Conservation (phyloP, 1,139 yeast species). For the Debaryomyces sp. region DNA sequence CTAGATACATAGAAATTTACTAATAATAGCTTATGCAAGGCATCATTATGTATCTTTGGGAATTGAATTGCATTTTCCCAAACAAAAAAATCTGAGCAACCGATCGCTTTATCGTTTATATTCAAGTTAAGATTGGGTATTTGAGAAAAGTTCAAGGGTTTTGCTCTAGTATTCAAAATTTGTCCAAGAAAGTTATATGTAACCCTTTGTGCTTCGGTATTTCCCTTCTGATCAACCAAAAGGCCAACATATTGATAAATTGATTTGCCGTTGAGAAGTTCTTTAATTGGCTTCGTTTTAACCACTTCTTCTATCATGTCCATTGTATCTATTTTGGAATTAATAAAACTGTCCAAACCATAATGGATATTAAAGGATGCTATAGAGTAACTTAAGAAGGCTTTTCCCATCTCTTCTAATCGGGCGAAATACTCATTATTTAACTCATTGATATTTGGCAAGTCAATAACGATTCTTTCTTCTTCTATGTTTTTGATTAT, state of each 20-base stretch:
- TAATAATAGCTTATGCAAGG: constrained; percentile 16
- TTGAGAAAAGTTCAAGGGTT: constrained; percentile 1
- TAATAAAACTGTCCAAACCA: constrained; percentile 17
- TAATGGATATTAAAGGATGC: constrained; percentile 12
- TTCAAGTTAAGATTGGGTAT: constrained; percentile 1
- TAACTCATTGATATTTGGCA: neutral
- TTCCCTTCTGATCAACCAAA: neutral
- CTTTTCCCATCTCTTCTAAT: constrained; percentile 12
- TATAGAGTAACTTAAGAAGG: constrained; percentile 12
- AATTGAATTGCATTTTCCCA: constrained; percentile 5
- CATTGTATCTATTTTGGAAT: constrained; percentile 13
- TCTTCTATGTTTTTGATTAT: constrained; percentile 1
- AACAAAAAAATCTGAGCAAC: neutral
- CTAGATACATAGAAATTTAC: constrained; percentile 21
- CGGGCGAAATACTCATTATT: neutral
- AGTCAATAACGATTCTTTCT: neutral
- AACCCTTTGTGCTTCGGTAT: neutral
- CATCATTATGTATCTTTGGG: constrained; percentile 1
- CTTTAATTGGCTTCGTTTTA: neutral
- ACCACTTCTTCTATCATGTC: constrained; percentile 9
- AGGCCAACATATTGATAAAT: constrained; percentile 1
- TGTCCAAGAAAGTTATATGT: neutral
- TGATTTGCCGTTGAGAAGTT: neutral
- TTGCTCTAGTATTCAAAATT: neutral
- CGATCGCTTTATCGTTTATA: neutral